Conservation (phyloP, 2,329 filamentous ascomycete genomes). For the Aspergillus neotritici region DNA sequence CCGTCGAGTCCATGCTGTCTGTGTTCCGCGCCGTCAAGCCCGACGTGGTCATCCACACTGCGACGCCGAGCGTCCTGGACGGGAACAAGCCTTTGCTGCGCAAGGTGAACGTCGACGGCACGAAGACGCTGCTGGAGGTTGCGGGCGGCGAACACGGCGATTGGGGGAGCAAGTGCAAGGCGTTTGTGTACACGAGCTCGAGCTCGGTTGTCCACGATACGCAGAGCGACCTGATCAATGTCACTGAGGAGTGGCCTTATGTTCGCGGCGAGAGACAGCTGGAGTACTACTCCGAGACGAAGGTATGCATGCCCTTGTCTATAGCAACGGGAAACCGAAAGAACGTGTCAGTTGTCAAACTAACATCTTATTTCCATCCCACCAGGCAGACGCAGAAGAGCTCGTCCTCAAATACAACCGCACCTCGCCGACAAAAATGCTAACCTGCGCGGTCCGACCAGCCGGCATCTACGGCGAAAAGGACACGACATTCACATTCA, state of each 20-base stretch:
- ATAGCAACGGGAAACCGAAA: too few species aligned
- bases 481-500: constrained; percentile 69
- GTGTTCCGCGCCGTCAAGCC: constrained; percentile 64
- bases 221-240: constrained; percentile 69
- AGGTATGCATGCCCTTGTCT: constrained; percentile 49
- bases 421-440: constrained; percentile 51
- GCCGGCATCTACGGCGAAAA: constrained; percentile 88
- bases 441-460: constrained; percentile 76
- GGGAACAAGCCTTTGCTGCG: constrained; percentile 58
- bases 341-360: too few species aligned
- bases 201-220: constrained; percentile 85
- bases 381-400: constrained; percentile 69
- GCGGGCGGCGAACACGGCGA: constrained; percentile 61
- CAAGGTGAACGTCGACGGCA: constrained; percentile 85
- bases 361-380: too few species aligned
- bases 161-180: constrained; percentile 60
- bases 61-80: constrained; percentile 58
- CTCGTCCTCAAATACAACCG: constrained; percentile 73
- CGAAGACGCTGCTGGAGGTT: constrained; percentile 61
- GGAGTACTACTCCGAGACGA: constrained; percentile 87
- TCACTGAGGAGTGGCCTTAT: constrained; percentile 75
- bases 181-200: constrained; percentile 85
- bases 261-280: constrained; percentile 64
- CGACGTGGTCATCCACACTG: constrained; percentile 86
- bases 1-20: constrained; percentile 53